Base-by-base conservation (phyloP, 441 rosid species). In the Adansonia rubrostipa region DNA sequence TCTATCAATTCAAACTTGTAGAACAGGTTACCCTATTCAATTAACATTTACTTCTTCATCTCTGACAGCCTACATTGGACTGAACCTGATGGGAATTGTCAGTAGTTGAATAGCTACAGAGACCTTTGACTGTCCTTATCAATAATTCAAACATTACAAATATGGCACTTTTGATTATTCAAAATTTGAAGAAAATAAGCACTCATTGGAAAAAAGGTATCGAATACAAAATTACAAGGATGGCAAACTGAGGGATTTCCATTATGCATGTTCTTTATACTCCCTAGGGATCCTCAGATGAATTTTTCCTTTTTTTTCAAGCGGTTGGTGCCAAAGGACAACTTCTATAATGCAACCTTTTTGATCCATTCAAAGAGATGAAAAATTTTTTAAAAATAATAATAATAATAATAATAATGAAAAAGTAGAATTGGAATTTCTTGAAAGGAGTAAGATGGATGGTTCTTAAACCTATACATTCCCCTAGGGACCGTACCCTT, bases 381-480 rank as follows among this genome's bases (percentile, higher is more conserved):
- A 19, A 19, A 66, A 70, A 44, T 40, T 40, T 4, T 4, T 4
- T 4, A 40, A 40, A 40, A n/a, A n/a, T n/a, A n/a, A n/a, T n/a
- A n/a, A n/a, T n/a, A 28, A 2, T 28, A 28, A 28, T 28, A 28
- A 28, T 28, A 28, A 28, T 28, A 1, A 28, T 28, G 36, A 15
- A 14, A 63, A 14, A 63, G 20, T 6, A 33, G 68, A 33, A 63
- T 64, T n/a, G 64, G 74, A 71, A 73, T 76, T 54, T 54, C 73
- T 85, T 62, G 86, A 81, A 80, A 82, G 81, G 78, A 80, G 78
- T 80, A 82, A 82, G 74, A 71, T 79, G 82, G 82, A 81, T 81
- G 83, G 53, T 78, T 80, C 82, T 76, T 67, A 3, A 28, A 22
- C 51, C 77, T 58, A 54, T 33, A 79, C 82, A 75, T 81, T 78